A percentile compares a stretch with the other conserved stretches of the same genome.
phyloP scores from a whole-genome alignment of 805 yeast genomes.

The Nakazawaea ambrosiae region DNA sequence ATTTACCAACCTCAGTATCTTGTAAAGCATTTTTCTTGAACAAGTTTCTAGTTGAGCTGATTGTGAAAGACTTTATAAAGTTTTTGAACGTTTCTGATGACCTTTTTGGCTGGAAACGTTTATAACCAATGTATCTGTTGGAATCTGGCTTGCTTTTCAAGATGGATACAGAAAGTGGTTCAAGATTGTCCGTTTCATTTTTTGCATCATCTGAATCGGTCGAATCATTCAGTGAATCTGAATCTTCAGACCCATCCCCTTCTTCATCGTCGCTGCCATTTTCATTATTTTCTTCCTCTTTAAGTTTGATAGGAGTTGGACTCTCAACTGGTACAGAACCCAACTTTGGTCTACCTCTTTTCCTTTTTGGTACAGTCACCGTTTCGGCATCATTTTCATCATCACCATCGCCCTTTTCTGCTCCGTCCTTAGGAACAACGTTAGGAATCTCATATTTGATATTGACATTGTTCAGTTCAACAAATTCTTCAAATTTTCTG shows the following conservation, averaged over 20 bases:
- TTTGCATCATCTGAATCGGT: constrained; percentile 8
- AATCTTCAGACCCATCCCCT: not conserved
- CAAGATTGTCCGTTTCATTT: constrained; percentile 8
- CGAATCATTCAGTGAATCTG: too few species aligned
- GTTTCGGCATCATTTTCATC: constrained; percentile 12
- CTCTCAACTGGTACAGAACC: constrained; percentile 10
- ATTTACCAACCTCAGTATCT: constrained; percentile 5
- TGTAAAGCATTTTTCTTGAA: constrained; percentile 5
- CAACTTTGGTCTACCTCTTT: constrained; percentile 19
- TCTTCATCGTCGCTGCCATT: not conserved
- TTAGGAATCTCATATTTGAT: constrained; percentile 4
- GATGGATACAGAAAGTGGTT: not conserved
- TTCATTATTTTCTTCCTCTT: constrained; percentile 9
- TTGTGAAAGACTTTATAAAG: constrained; percentile 7
- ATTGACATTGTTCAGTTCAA: constrained; percentile 4
- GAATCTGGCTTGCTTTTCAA: not conserved
- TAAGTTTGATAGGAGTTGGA: constrained; percentile 11
- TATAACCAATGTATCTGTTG: constrained; percentile 6
- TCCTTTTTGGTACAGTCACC: constrained; percentile 19
- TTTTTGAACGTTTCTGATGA: constrained; percentile 2
- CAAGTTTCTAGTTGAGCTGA: constrained; percentile 3
- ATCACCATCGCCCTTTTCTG: constrained; percentile 15
- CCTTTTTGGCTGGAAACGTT: not conserved
- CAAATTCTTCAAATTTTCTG: constrained; percentile 26
- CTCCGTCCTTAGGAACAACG: not conserved